Evolutionary conservation across 2,329 filamentous ascomycete genomes (phyloP).

Genomic region (Trichoderma brevicompactum): DNA sequence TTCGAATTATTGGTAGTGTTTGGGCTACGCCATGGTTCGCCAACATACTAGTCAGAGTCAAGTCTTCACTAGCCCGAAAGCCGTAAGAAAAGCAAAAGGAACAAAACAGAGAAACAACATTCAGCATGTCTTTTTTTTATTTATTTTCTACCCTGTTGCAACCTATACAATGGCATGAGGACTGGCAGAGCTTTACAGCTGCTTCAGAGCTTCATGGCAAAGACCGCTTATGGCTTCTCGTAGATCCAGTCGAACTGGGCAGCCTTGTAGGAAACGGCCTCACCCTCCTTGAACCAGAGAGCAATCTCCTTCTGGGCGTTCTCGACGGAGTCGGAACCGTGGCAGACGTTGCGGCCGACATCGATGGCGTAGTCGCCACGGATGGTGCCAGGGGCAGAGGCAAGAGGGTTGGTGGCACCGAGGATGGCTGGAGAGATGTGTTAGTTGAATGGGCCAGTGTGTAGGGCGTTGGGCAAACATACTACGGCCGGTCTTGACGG

Average conservation of each 20-base stretch:
- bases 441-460: slow-evolving; percentile 28
- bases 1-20: slow-evolving; percentile 76
- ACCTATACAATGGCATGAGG: slow-evolving; percentile 23
- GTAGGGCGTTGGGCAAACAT: slow-evolving; percentile 45
- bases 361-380: slow-evolving; percentile 87
- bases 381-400: slow-evolving; percentile 95
- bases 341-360: slow-evolving; percentile 96
- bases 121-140: slow-evolving; percentile 34
- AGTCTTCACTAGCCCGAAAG: slow-evolving; percentile 39
- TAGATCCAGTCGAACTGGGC: slow-evolving; percentile 93
- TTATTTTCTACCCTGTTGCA: slow-evolving; percentile 32
- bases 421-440: slow-evolving; percentile 68
- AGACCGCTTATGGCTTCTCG: slow-evolving; percentile 70
- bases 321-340: slow-evolving; percentile 98
- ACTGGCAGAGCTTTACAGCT: background rate
- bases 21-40: slow-evolving; percentile 96
- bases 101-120: background rate
- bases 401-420: slow-evolving; percentile 97
- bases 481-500: slow-evolving; percentile 97
- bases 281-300: slow-evolving; percentile 93
- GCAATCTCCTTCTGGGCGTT: slow-evolving; percentile 99
- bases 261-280: slow-evolving; percentile 83
- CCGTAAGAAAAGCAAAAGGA: slow-evolving; percentile 27
- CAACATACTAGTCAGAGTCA: slow-evolving; percentile 57
- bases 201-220: slow-evolving; percentile 8